Percentiles rank a stretch among this genome's conserved stretches.
These are phyloP conservation scores for Solioccasus polychromus DNA, from an alignment of 768 basidiomycete genomes.

Conservation along the genomic window DNA sequence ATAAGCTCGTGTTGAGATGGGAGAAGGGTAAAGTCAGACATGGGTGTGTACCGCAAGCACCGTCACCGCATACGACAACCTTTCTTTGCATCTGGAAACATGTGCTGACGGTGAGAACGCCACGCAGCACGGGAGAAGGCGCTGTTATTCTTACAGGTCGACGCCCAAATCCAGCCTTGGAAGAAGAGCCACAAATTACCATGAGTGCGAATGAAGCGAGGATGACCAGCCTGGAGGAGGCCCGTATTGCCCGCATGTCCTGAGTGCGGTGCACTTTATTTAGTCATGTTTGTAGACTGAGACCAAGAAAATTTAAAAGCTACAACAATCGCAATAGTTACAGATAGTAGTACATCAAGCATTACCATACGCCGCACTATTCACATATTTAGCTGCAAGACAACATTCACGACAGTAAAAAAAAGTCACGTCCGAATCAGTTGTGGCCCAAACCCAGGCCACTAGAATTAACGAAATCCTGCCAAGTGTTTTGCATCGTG, in stretches of 20 bases:
- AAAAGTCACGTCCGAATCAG: slow-evolving; percentile 1
- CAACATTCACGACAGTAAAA: slow-evolving; percentile 1
- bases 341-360: slow-evolving; percentile 10
- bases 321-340: slow-evolving; percentile 22
- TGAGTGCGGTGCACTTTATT: slow-evolving; percentile 15
- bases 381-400: slow-evolving; percentile 12
- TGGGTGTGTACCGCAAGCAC: slow-evolving; percentile 70
- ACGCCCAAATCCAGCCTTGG: slow-evolving; percentile 52
- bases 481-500: slow-evolving; percentile 59
- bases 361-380: slow-evolving; percentile 6
- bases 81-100: slow-evolving; percentile 49
- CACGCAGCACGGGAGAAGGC: too few species aligned
- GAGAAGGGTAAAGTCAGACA: slow-evolving; percentile 2
- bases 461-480: slow-evolving; percentile 51
- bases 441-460: slow-evolving; percentile 19
- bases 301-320: not conserved
- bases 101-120: slow-evolving; percentile 13
- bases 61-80: slow-evolving; percentile 93
- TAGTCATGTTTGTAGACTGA: slow-evolving; percentile 19
- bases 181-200: slow-evolving; percentile 57
- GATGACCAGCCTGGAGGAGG: not conserved
- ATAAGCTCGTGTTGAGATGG: slow-evolving; percentile 10
- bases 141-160: slow-evolving; percentile 32
- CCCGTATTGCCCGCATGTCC: slow-evolving; percentile 4
- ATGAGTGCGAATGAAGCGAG: slow-evolving; percentile 31